These are phyloP conservation scores for Penicillium steckii DNA, from an alignment of 495 filamentous ascomycete genomes.

Conservation along the genomic window DNA sequence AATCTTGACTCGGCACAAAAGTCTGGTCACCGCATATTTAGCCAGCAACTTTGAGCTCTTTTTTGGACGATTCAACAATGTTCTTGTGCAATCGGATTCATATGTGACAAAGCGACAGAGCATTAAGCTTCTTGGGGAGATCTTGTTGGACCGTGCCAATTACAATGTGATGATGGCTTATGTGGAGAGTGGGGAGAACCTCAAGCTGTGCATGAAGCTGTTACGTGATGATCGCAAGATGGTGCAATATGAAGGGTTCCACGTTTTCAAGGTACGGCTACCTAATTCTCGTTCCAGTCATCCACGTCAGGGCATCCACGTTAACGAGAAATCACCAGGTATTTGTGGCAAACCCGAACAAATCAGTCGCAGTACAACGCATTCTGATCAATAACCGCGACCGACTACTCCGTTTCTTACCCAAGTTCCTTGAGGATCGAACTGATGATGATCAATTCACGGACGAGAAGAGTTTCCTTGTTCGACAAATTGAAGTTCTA, in stretches of 20 bases:
- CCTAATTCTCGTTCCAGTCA: background rate
- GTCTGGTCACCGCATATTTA: conserved; percentile 81
- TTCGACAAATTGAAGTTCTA: conserved; percentile 87
- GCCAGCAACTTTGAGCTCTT: conserved; percentile 86
- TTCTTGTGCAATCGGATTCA: conserved; percentile 86
- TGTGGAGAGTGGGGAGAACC: conserved; percentile 89
- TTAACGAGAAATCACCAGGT: conserved; percentile 57
- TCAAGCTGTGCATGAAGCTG: conserved; percentile 98
- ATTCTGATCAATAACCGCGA: conserved; percentile 96
- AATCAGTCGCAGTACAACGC: conserved; percentile 88
- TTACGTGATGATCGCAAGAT: conserved; percentile 93
- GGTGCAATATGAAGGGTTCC: conserved; percentile 99
- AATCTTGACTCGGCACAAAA: conserved; percentile 90
- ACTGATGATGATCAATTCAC: conserved; percentile 98
- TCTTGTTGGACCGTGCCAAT: conserved; percentile 90
- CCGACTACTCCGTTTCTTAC: conserved; percentile 81
- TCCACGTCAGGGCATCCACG: background rate
- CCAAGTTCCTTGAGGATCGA: conserved; percentile 88
- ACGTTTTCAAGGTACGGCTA: conserved; percentile 85
- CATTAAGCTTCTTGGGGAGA: conserved; percentile 94
- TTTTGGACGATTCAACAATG: conserved; percentile 83
- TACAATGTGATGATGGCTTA: conserved; percentile 98
- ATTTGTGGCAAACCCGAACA: conserved; percentile 97
- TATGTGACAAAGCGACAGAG: conserved; percentile 99
- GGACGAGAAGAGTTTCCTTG: conserved; percentile 94